Conservation (phyloP, 176 grass and related monocot species). For the Panicum miliaceum region DNA sequence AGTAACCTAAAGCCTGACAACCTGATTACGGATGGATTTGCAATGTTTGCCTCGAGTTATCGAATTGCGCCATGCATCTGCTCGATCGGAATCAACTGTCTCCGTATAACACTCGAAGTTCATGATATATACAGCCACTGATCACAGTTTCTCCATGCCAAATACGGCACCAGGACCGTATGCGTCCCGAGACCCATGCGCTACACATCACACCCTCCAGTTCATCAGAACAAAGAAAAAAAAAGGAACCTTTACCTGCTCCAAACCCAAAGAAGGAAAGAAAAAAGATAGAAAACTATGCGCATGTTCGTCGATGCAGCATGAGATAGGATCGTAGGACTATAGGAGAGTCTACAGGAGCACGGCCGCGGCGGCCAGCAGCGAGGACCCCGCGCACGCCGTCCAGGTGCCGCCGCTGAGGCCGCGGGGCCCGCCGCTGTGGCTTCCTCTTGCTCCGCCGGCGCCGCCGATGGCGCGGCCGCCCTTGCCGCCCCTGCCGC, state of each 20-base stretch:
- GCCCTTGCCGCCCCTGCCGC: not conserved
- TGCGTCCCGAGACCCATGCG: not conserved
- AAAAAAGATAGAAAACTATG: too few relatives aligned
- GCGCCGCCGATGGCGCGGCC: constrained; percentile 19
- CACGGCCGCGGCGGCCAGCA: constrained; percentile 36
- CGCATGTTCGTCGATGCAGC: not conserved
- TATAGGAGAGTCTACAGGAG: constrained; percentile 12
- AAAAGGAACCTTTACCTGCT: too few relatives aligned
- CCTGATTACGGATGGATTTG: too few relatives aligned
- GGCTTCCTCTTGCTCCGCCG: constrained; percentile 25
- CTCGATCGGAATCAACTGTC: too few relatives aligned
- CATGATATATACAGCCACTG: too few relatives aligned
- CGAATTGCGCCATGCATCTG: too few relatives aligned
- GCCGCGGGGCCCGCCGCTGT: constrained; percentile 6
- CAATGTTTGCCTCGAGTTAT: too few relatives aligned
- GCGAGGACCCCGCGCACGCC: constrained; percentile 24
- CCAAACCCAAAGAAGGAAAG: too few relatives aligned
- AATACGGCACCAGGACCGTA: not conserved
- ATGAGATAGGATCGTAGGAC: not conserved
- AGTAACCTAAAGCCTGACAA: too few relatives aligned
- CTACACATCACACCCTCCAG: too few relatives aligned
- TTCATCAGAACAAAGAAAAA: too few relatives aligned
- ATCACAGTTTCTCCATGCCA: not conserved
- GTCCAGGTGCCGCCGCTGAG: constrained; percentile 47
- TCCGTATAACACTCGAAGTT: too few relatives aligned